These are phyloP conservation scores for Nannochloropsis oceanica DNA, from an alignment of 108 stramenopile genomes.

Conservation along the genomic window DNA sequence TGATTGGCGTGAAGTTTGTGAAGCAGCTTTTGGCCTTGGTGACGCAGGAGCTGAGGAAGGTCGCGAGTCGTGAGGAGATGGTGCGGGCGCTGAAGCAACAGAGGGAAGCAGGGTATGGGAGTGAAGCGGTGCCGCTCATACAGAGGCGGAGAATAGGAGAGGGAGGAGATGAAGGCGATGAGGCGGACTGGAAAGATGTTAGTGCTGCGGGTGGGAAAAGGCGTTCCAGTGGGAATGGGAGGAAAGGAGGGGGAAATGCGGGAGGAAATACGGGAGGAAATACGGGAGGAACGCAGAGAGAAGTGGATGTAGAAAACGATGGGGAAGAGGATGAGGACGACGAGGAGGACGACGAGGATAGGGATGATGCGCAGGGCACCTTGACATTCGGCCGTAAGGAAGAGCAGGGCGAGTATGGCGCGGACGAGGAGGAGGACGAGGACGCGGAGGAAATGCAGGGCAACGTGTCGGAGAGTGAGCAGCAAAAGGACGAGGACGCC, in stretches of 20 bases:
- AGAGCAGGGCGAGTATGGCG: conserved; percentile 39
- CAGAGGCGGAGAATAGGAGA: too few relatives aligned
- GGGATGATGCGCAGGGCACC: conserved; percentile 37
- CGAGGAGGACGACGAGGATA: conserved; percentile 52
- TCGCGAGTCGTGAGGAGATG: neutral
- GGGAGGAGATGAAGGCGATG: too few relatives aligned
- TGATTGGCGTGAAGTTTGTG: conserved; percentile 50
- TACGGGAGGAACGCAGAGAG: neutral
- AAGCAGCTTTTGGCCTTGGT: conserved; percentile 59
- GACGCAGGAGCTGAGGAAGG: conserved; percentile 2
- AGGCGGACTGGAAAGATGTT: neutral
- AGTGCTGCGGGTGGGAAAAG: neutral
- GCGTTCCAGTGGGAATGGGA: neutral
- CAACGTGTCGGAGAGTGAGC: neutral
- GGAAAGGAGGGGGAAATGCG: neutral
- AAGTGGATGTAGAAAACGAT: neutral
- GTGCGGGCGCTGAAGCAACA: neutral
- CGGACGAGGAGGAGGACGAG: conserved; percentile 35
- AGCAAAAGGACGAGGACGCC: neutral
- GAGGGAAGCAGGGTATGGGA: neutral
- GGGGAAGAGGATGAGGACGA: conserved; percentile 45
- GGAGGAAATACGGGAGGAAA: neutral
- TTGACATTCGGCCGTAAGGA: conserved; percentile 39
- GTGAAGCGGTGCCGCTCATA: neutral
- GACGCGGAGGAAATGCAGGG: conserved; percentile 38